Percentiles rank a stretch among this genome's conserved stretches.
Conservation (phyloP, 1,284 basidiomycete species). For the Caloboletus inedulis region DNA sequence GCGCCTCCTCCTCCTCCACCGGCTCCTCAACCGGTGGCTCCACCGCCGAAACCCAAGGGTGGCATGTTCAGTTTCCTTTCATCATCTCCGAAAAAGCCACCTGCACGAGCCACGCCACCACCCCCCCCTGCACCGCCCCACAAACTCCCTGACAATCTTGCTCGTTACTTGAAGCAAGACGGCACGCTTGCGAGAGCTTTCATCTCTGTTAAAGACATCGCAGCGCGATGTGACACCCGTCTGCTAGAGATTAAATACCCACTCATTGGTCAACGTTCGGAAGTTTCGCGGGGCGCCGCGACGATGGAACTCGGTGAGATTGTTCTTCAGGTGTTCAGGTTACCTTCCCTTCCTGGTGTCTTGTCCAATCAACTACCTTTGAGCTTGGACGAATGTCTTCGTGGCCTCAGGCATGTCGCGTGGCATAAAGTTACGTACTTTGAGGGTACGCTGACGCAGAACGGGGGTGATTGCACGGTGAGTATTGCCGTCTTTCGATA, state of each 20-base stretch:
- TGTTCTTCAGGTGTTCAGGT: conserved; percentile 82
- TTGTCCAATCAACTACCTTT: conserved; percentile 77
- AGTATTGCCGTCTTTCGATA: conserved; percentile 27
- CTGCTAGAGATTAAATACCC: conserved; percentile 84
- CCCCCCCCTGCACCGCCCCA: conserved; percentile 35
- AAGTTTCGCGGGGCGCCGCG: conserved; percentile 52
- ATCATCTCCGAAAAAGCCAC: conserved; percentile 70
- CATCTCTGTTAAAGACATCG: conserved; percentile 83
- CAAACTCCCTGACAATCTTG: conserved; percentile 64
- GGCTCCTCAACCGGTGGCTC: conserved; percentile 41
- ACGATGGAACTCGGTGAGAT: conserved; percentile 75
- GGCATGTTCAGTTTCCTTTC: conserved; percentile 76
- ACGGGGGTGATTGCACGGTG: conserved; percentile 91
- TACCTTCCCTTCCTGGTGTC: conserved; percentile 86
- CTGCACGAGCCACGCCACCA: conserved; percentile 39
- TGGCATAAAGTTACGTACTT: conserved; percentile 93
- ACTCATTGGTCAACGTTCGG: conserved; percentile 72
- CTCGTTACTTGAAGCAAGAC: conserved; percentile 78
- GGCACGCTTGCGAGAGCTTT: conserved; percentile 79
- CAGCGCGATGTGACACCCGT: conserved; percentile 74
- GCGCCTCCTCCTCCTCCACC: conserved; percentile 47
- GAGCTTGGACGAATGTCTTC: conserved; percentile 87
- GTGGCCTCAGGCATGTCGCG: conserved; percentile 82
- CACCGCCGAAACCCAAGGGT: conserved; percentile 48
- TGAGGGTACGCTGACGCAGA: conserved; percentile 92